These are phyloP conservation scores for Colletotrichum nymphaeae DNA, from an alignment of 2,329 filamentous ascomycete genomes.

Conservation along the genomic window DNA sequence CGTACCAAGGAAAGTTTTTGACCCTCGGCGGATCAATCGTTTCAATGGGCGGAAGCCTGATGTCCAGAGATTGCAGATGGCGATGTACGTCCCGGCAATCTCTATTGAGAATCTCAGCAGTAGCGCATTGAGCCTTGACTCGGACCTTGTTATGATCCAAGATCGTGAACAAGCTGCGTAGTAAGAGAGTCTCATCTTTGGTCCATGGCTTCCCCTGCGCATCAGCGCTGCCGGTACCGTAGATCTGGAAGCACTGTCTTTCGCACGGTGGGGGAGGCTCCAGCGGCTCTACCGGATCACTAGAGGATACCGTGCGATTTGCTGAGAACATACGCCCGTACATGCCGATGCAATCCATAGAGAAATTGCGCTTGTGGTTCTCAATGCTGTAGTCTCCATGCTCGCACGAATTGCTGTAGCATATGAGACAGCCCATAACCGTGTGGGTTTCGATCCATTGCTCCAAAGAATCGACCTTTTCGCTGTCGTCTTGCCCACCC, in stretches of 20 bases:
- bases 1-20: conserved; percentile 65
- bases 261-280: conserved; percentile 45
- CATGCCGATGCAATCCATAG: conserved; percentile 51
- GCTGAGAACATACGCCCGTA: conserved; percentile 34
- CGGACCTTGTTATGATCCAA: conserved; percentile 54
- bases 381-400: conserved; percentile 68
- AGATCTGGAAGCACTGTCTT: conserved; percentile 56
- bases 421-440: conserved; percentile 68
- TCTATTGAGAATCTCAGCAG: conserved; percentile 61
- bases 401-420: conserved; percentile 70
- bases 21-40: conserved; percentile 45
- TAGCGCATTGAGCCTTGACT: conserved; percentile 59
- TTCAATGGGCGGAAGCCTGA: conserved; percentile 44
- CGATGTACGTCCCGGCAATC: conserved; percentile 64
- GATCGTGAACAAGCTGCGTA: conserved; percentile 59
- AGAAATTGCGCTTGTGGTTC: conserved; percentile 64
- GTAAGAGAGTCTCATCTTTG: conserved; percentile 59
- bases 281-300: conserved; percentile 13
- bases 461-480: conserved; percentile 44
- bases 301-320: conserved; percentile 26
- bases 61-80: conserved; percentile 53
- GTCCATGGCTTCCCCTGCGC: conserved; percentile 52
- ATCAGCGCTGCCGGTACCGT: conserved; percentile 4
- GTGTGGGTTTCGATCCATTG: conserved; percentile 63
- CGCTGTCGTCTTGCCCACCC: conserved; percentile 50